phyloP scores from a whole-genome alignment of 805 yeast genomes.

The Yamadazyma nakazawae region DNA sequence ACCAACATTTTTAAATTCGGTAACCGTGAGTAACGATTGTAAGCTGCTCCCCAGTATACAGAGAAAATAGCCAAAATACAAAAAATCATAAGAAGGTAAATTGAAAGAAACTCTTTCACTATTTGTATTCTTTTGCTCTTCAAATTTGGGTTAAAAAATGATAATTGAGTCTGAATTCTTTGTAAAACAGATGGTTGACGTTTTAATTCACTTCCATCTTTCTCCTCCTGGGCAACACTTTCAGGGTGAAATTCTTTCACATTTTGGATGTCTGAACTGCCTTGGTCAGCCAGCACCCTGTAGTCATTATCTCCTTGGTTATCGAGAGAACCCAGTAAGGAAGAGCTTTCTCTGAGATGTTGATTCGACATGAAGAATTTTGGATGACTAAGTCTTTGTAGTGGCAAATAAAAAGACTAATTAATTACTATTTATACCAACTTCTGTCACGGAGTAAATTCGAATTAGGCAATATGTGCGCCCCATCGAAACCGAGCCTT shows the following conservation, averaged over 20 bases:
- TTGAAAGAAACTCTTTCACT: constrained; percentile 15
- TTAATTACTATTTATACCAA: too few relatives aligned
- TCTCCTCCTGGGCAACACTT: neutral
- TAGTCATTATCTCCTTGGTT: neutral
- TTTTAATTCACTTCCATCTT: constrained; percentile 2
- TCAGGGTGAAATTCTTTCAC: constrained; percentile 8
- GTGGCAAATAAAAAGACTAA: too few relatives aligned
- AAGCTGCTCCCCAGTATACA: constrained; percentile 42
- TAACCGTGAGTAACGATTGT: constrained; percentile 26
- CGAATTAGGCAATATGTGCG: too few relatives aligned
- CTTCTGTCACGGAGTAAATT: too few relatives aligned
- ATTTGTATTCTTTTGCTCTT: constrained; percentile 18
- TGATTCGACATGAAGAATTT: too few relatives aligned
- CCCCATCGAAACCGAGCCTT: too few relatives aligned
- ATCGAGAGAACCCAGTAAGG: neutral
- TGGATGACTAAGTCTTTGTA: too few relatives aligned
- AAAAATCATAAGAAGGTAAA: constrained; percentile 30
- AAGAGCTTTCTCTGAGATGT: too few relatives aligned
- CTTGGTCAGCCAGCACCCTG: neutral
- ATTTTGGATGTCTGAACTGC: constrained; percentile 1
- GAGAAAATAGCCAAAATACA: constrained; percentile 33
- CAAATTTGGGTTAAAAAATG: constrained; percentile 31
- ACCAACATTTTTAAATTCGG: constrained; percentile 35
- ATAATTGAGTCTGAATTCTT: constrained; percentile 24
- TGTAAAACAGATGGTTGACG: constrained; percentile 17